These are phyloP conservation scores for Cicer arietinum DNA, from an alignment of 306 rosid species.

Conservation along the genomic window DNA sequence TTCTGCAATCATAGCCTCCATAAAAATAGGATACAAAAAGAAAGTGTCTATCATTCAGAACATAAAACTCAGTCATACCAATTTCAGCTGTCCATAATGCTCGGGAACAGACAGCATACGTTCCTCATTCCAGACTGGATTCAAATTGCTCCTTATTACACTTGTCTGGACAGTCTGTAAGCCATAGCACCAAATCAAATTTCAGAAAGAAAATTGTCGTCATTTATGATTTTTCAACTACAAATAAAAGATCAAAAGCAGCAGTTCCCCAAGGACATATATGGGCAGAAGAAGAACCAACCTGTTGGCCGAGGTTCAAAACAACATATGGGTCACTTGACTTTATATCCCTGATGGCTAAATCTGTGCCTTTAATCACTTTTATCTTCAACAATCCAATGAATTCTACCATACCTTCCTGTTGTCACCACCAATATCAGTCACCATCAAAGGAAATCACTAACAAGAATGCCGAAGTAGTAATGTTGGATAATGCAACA, in stretches of 20 bases:
- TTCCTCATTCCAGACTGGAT: slow-evolving; percentile 99
- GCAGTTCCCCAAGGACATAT: slow-evolving; percentile 30
- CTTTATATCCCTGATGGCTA: slow-evolving; percentile 96
- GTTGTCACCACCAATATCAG: slow-evolving; percentile 55
- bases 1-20: background rate
- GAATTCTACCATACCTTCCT: slow-evolving; percentile 95
- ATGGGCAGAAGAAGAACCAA: slow-evolving; percentile 46
- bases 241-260: slow-evolving; percentile 32
- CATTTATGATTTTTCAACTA: slow-evolving; percentile 25
- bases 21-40: background rate
- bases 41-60: slow-evolving; percentile 21
- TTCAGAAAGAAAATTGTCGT: slow-evolving; percentile 44
- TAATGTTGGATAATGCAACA: slow-evolving; percentile 42
- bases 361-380: slow-evolving; percentile 82
- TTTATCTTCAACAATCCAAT: slow-evolving; percentile 92
- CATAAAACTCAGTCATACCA: slow-evolving; percentile 63
- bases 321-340: slow-evolving; percentile 96
- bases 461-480: slow-evolving; percentile 35
- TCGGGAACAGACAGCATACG: slow-evolving; percentile 96
- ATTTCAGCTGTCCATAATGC: slow-evolving; percentile 69
- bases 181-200: slow-evolving; percentile 42
- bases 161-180: slow-evolving; percentile 74
- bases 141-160: slow-evolving; percentile 77
- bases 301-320: slow-evolving; percentile 91
- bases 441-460: slow-evolving; percentile 45